A percentile compares a stretch with the other conserved stretches of the same genome.
Evolutionary conservation across 106 monocot species (phyloP).

Genomic region (Amphibolis antarctica): DNA sequence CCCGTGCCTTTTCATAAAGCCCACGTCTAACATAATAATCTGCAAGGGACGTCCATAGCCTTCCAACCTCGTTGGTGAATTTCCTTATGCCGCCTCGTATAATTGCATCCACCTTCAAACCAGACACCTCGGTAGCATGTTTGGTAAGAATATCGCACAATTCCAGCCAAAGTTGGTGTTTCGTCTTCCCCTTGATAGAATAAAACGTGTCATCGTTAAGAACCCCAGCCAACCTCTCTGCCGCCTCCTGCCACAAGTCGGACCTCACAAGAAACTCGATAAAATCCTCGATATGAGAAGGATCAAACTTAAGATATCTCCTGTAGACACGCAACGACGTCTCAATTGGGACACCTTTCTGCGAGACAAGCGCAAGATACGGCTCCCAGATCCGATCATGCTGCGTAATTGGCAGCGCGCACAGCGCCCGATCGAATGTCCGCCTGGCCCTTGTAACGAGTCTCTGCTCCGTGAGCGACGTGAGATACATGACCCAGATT

Average conservation of each 20-base stretch:
- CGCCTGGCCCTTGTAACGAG: constrained; percentile 48
- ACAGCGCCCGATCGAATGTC: constrained; percentile 70
- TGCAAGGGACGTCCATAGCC: constrained; percentile 82
- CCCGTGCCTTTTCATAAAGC: constrained; percentile 79
- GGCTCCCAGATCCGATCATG: constrained; percentile 84
- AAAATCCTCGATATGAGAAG: constrained; percentile 91
- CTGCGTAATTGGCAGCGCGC: constrained; percentile 83
- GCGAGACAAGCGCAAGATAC: constrained; percentile 60
- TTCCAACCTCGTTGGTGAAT: constrained; percentile 79
- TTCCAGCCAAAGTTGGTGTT: constrained; percentile 87
- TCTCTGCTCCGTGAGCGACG: constrained; percentile 54
- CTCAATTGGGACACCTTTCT: constrained; percentile 62
- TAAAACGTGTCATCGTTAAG: constrained; percentile 63
- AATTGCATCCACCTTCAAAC: constrained; percentile 89
- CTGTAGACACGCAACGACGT: constrained; percentile 74
- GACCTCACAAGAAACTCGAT: constrained; percentile 77
- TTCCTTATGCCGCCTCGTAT: constrained; percentile 80
- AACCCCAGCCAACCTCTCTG: constrained; percentile 63
- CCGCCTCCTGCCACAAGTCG: constrained; percentile 79
- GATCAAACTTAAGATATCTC: constrained; percentile 66
- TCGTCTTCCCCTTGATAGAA: constrained; percentile 84
- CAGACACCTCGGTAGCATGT: constrained; percentile 71
- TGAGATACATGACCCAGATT: constrained; percentile 76
- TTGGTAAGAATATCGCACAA: constrained; percentile 78
- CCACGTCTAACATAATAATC: constrained; percentile 86